Evolutionary conservation across 225 moss, liverwort and hornwort genomes (phyloP).

Genomic region (Pseudoscleropodium purum): DNA sequence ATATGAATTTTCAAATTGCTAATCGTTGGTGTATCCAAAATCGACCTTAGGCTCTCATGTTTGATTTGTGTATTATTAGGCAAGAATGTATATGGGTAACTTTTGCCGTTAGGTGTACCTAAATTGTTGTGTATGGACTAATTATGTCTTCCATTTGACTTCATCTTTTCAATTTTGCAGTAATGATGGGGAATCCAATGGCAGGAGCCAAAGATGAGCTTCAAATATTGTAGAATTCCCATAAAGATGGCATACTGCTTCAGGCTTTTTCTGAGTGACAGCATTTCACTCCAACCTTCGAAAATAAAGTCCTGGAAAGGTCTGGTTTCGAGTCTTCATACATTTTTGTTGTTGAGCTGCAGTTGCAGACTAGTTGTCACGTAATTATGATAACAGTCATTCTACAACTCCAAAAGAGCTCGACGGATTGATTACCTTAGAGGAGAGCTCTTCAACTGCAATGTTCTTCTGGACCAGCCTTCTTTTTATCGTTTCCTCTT

Average conservation of each 20-base stretch:
- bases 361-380: neutral
- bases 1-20: neutral
- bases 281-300: neutral
- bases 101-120: neutral
- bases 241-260: neutral
- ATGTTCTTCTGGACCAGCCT: slow-evolving; percentile 23
- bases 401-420: neutral
- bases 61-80: neutral
- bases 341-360: neutral
- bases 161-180: neutral
- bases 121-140: neutral
- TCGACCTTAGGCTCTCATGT: neutral
- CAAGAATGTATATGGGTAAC: neutral
- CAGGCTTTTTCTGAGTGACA: neutral
- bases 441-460: slow-evolving; percentile 24
- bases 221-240: neutral
- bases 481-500: neutral
- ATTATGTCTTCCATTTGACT: neutral
- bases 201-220: neutral
- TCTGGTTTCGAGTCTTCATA: neutral
- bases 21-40: neutral
- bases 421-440: slow-evolving; percentile 10
- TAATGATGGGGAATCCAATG: neutral
- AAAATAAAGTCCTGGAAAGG: neutral
- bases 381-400: neutral